Base-by-base conservation (phyloP, 2,329 filamentous ascomycete species). In the Blastomyces emzantsi region DNA sequence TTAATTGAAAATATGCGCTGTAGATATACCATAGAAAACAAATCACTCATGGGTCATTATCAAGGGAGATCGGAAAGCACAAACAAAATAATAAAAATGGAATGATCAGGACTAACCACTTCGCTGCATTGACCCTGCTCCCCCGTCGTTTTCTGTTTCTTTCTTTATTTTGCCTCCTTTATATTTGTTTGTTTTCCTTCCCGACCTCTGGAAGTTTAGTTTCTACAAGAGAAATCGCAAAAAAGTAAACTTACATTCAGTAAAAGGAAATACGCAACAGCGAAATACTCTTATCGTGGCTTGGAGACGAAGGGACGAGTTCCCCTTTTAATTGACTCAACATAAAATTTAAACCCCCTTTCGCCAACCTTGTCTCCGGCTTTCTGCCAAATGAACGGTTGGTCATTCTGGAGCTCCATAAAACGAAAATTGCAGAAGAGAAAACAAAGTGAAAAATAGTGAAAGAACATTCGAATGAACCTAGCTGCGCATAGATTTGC, bases 161-260 rank as follows among this genome's bases (percentile, higher is more conserved):
- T 3, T 33, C 4, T 33, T 33, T 33, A 4, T 33, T 33, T 33
- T n/a, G n/a, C 30, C 30, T 11, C 19, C 30, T 13, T 19, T 36
- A 3, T 30, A 22, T 5, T 39, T 36, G 11, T 54, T 17, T 9
- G 11, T n/a, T n/a, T 36, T 13, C 30, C 17, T 22, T 55, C 17
- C 52, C 11, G 25, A 19, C 36, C 55, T n/a, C 2, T 13, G 36
- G 33, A 57, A 17, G n/a, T 36, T 33, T 56, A 7, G 43, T 25
- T 47, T 60, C 57, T 60, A 47, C 39, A 60, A 43, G 43, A 49
- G 8, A 8, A 33, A 19, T 47, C 47, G 41, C 49, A 47, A 59
- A 59, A 45, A 22, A 61, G 62, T 60, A 64, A 62, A 66, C 64
- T 66, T 66, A 66, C 64, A 66, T 64, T 51, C 36, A 39, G 30